Evolutionary conservation across 805 yeast genomes (phyloP).

Genomic region (Myxozyma udenii): DNA sequence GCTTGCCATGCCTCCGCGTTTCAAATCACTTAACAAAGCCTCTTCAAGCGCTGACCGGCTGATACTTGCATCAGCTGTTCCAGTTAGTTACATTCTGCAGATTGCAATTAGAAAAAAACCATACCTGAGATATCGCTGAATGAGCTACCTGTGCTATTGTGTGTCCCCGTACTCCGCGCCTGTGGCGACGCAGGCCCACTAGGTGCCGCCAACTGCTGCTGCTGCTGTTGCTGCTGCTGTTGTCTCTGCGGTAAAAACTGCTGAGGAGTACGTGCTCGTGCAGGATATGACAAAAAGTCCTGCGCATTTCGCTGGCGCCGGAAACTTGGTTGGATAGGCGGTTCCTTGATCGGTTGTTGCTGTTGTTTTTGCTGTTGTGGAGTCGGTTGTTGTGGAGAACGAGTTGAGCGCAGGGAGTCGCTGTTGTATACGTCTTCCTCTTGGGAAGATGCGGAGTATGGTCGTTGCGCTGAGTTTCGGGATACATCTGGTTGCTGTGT

Average conservation of each 20-base stretch:
- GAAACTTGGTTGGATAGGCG: not conserved
- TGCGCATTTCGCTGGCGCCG: not conserved
- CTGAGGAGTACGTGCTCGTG: too few relatives aligned
- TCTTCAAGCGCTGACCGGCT: conserved; percentile 39
- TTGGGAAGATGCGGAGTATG: too few relatives aligned
- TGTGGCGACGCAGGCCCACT: not conserved
- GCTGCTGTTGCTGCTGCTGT: not conserved
- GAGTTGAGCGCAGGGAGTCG: too few relatives aligned
- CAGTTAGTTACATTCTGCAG: not conserved
- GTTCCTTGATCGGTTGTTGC: too few relatives aligned
- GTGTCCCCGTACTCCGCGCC: not conserved
- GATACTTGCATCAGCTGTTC: conserved; percentile 32
- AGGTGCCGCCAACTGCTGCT: not conserved
- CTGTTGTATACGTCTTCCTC: too few relatives aligned
- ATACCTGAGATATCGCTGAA: conserved; percentile 20
- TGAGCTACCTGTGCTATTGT: conserved; percentile 23
- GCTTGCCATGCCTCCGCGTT: conserved; percentile 16
- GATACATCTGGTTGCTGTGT: too few relatives aligned
- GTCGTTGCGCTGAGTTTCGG: too few relatives aligned
- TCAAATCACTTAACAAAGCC: conserved; percentile 34
- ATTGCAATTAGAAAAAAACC: not conserved
- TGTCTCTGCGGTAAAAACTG: not conserved
- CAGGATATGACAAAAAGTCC: too few relatives aligned
- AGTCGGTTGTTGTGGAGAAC: too few relatives aligned
- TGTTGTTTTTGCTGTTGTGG: too few relatives aligned